These are phyloP conservation scores for Bacterosira constricta DNA, from an alignment of 108 stramenopile species.

Conservation along the genomic window DNA sequence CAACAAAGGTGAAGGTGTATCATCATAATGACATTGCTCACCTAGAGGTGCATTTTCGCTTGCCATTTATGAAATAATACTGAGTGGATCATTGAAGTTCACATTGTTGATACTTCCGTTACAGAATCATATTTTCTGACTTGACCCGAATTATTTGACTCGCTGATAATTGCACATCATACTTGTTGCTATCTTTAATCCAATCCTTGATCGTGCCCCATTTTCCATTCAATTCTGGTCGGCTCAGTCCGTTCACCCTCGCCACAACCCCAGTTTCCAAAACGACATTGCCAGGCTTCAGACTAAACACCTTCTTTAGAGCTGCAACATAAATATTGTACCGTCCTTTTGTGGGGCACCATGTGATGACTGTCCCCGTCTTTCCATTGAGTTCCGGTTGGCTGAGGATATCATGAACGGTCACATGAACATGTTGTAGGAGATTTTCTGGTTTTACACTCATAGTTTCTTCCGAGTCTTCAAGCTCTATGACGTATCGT, in stretches of 20 bases:
- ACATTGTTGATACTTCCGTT: conserved; percentile 15
- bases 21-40: too few species aligned
- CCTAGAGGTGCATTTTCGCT: too few species aligned
- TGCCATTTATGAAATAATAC: neutral
- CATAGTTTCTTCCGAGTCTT: conserved; percentile 83
- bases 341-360: conserved; percentile 72
- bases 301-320: conserved; percentile 61
- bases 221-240: conserved; percentile 86
- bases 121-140: conserved; percentile 81
- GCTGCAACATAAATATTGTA: conserved; percentile 82
- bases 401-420: conserved; percentile 74
- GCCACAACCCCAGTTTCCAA: conserved; percentile 79
- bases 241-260: conserved; percentile 67
- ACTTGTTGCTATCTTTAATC: conserved; percentile 69
- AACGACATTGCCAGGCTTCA: conserved; percentile 82
- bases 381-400: conserved; percentile 79
- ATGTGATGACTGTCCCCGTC: conserved; percentile 81
- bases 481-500: conserved; percentile 74
- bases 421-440: conserved; percentile 86
- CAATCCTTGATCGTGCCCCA: conserved; percentile 87
- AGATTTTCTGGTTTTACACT: conserved; percentile 83
- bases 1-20: too few species aligned
- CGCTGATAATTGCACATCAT: conserved; percentile 82
- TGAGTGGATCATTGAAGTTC: neutral
- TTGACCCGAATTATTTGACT: conserved; percentile 80